Evolutionary conservation across 257 asterid species (phyloP).

Genomic region (Ophiorrhiza pumila): DNA sequence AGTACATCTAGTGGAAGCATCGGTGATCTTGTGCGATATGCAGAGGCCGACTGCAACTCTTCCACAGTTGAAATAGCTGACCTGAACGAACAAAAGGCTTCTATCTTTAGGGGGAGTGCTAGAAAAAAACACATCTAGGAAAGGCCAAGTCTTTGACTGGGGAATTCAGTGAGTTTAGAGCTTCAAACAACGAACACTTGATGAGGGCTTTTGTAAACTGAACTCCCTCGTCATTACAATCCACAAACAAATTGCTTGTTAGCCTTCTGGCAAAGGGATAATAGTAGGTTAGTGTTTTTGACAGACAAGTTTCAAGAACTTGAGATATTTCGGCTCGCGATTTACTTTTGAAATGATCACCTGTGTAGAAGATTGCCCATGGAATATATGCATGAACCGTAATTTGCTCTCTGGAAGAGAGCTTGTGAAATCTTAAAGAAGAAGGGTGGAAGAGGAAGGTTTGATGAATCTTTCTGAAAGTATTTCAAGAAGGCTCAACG

Average conservation of each 20-base stretch:
- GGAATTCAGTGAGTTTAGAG: not conserved
- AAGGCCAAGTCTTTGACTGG: not conserved
- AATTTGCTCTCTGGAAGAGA: not conserved
- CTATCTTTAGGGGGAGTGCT: no score
- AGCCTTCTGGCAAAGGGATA: slow-evolving; percentile 13
- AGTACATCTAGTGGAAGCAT: not conserved
- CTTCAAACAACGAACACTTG: not conserved
- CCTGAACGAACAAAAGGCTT: not conserved
- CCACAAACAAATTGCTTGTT: not conserved
- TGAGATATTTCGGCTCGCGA: not conserved
- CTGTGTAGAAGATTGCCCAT: not conserved
- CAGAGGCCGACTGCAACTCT: slow-evolving; percentile 11
- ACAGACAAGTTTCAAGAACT: not conserved
- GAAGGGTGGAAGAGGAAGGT: slow-evolving; percentile 13
- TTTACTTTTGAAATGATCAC: not conserved
- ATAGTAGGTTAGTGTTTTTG: no score
- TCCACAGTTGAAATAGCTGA: slow-evolving; percentile 13
- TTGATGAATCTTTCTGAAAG: not conserved
- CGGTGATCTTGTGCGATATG: slow-evolving; percentile 11
- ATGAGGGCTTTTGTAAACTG: not conserved
- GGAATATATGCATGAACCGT: not conserved
- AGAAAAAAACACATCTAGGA: no score
- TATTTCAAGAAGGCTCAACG: not conserved
- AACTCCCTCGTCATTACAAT: slow-evolving; percentile 11
- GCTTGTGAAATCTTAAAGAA: not conserved